phyloP scores from a whole-genome alignment of 2,329 filamentous ascomycete genomes.

The Pezicula radicicola region DNA sequence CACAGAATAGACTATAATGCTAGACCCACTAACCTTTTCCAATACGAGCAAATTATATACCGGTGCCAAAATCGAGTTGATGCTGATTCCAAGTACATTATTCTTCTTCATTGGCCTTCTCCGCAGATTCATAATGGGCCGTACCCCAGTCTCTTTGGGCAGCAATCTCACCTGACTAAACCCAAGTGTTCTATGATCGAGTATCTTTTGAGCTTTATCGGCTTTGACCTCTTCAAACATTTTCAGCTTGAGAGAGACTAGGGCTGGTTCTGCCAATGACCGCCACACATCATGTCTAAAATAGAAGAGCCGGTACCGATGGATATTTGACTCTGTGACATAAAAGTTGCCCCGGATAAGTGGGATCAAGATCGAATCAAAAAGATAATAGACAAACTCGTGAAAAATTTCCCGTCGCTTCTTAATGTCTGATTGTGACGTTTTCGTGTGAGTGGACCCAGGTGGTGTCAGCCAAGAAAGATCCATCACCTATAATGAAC shows the following conservation, averaged over 20 bases:
- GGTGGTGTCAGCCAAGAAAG: conserved; percentile 72
- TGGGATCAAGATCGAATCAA: conserved; percentile 88
- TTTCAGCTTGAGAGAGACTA: conserved; percentile 61
- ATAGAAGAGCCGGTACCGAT: conserved; percentile 83
- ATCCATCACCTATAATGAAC: conserved; percentile 52
- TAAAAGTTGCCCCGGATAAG: conserved; percentile 87
- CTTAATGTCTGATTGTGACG: conserved; percentile 65
- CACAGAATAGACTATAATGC: conserved; percentile 5
- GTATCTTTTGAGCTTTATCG: conserved; percentile 50
- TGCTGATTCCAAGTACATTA: conserved; percentile 56
- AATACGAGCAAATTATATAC: conserved; percentile 74
- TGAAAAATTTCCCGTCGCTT: conserved; percentile 78
- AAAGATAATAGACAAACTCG: conserved; percentile 88
- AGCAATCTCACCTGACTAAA: conserved; percentile 78
- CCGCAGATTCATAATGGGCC: conserved; percentile 85
- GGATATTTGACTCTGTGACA: conserved; percentile 81
- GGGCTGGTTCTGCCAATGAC: conserved; percentile 67
- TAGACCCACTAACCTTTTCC: conserved; percentile 62
- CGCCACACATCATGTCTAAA: conserved; percentile 95
- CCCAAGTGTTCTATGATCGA: conserved; percentile 65
- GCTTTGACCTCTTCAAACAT: conserved; percentile 78
- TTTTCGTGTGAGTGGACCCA: conserved; percentile 44
- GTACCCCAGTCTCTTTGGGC: conserved; percentile 73
- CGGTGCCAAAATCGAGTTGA: conserved; percentile 69
- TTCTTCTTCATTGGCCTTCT: conserved; percentile 55